phyloP scores from a whole-genome alignment of 352 stramenopile genomes.

The Pythium phragmitis region DNA sequence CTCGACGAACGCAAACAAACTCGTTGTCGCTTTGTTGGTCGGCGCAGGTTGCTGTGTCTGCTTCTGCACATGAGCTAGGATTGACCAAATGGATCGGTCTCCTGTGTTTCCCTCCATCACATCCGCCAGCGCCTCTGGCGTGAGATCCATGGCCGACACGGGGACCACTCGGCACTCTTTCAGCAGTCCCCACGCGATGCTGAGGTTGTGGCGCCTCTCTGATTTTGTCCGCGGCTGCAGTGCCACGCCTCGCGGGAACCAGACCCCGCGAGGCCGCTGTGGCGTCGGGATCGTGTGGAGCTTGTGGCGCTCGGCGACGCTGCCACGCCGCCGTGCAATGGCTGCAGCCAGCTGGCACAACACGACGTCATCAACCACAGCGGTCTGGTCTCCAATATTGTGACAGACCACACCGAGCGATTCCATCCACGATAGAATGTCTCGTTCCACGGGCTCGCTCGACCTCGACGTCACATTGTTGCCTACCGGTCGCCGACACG shows the following conservation, averaged over 20 bases:
- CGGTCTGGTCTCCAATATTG: background rate
- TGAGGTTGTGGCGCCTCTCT: slow-evolving; percentile 15
- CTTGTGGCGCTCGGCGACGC: slow-evolving; percentile 18
- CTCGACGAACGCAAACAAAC: background rate
- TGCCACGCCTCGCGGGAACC: slow-evolving; percentile 4
- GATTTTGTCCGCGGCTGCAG: slow-evolving; percentile 9
- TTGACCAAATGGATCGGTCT: background rate
- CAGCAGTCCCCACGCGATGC: slow-evolving; percentile 3
- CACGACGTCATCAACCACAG: slow-evolving; percentile 3
- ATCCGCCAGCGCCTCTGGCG: background rate
- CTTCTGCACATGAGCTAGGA: slow-evolving; percentile 4
- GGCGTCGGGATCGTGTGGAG: background rate
- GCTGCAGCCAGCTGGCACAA: slow-evolving; percentile 14
- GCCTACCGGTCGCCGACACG: background rate
- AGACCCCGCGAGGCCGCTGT: background rate
- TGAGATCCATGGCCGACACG: background rate
- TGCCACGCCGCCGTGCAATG: slow-evolving; percentile 9
- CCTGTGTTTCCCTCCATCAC: background rate
- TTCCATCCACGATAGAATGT: background rate
- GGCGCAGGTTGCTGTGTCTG: background rate
- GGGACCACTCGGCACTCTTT: slow-evolving; percentile 8
- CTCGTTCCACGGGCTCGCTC: background rate
- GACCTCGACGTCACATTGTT: background rate
- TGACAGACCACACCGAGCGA: background rate
- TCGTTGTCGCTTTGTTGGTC: background rate